Base-by-base conservation (phyloP, 2,329 filamentous ascomycete genomes). In the Aspergillus calidoustus region DNA sequence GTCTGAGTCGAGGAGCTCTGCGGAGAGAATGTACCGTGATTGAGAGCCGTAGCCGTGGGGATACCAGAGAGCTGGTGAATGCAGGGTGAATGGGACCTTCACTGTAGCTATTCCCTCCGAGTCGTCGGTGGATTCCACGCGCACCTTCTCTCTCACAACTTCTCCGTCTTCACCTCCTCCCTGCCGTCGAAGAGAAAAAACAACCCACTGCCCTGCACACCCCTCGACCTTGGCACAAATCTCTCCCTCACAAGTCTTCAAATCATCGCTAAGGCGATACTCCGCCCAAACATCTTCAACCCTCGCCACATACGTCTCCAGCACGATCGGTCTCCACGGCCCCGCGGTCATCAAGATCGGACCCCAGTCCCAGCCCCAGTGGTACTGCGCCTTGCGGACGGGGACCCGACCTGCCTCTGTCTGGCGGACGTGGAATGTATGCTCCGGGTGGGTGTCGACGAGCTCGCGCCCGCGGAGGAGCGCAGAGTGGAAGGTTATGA, bases 361-460 rank as follows among this genome's bases (percentile, higher is more conserved):
- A 0, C 88, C 88, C 88, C 87, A 90, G 68, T 90, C 88, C 88
- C 88, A 91, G 4, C 88, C 87, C 86, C 86, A 91, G 66, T 89
- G 84, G 66, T 87, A 90, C 72, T 90, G 88, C 0, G 87, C 85
- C 70, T 90, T 91, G 19, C 88, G 78, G 0, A 86, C 83, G 4
- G 82, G 82, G 6, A 86, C 71, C 22, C 79, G 68, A 76, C 71
- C 8, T 73, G 67, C 44, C 81, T 80, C 1, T 79, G 80, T 62
- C 82, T 82, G 65, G 78, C 81, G 13, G 75, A 76, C 0, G 76
- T 74, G 51, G 75, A 79, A 84, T 30, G 72, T 75, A 64, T 84
- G 82, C 17, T 79, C 72, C 7, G 78, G 75, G 59, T 82, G 67
- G 31, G 77, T 68, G 63, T 74, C 69, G 13, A 77, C 72, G 19